A percentile compares a stretch with the other conserved stretches of the same genome.
phyloP scores from a whole-genome alignment of 805 yeast genomes.

The Kuraishia ogatae region DNA sequence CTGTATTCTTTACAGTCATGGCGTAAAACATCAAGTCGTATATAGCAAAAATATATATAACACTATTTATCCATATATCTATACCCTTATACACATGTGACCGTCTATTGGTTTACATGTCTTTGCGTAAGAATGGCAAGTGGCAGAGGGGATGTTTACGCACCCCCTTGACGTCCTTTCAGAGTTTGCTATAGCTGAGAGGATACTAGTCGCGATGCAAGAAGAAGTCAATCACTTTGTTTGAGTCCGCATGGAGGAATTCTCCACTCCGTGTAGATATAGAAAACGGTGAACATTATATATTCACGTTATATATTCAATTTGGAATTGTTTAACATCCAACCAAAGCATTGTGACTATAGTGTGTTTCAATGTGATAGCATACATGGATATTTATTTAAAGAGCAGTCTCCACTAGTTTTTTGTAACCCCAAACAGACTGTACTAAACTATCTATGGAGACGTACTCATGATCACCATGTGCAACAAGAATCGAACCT shows the following conservation, averaged over 20 bases:
- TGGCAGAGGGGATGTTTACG: slow-evolving; percentile 1
- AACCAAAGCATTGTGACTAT: no score
- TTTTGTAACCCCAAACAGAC: slow-evolving; percentile 47
- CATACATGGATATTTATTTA: no score
- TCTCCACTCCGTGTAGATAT: slow-evolving; percentile 18
- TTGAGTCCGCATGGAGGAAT: slow-evolving; percentile 19
- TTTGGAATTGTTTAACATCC: not conserved
- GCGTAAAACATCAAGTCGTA: no score
- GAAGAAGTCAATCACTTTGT: slow-evolving; percentile 15
- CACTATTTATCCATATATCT: not conserved
- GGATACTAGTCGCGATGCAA: slow-evolving; percentile 11
- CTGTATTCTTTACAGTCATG: not conserved
- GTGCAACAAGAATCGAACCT: slow-evolving; percentile 55
- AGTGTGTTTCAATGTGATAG: no score
- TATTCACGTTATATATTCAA: no score
- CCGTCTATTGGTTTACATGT: not conserved
- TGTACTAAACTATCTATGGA: slow-evolving; percentile 33
- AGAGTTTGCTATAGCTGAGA: not conserved
- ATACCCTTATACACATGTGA: not conserved
- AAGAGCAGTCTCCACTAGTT: slow-evolving; percentile 19
- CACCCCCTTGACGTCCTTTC: not conserved
- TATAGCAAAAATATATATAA: no score
- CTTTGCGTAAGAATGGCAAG: not conserved
- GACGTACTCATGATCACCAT: slow-evolving; percentile 47
- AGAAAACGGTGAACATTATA: slow-evolving; percentile 17